Base-by-base conservation (phyloP, 495 filamentous ascomycete genomes). In the Penicillium chermesinum region DNA sequence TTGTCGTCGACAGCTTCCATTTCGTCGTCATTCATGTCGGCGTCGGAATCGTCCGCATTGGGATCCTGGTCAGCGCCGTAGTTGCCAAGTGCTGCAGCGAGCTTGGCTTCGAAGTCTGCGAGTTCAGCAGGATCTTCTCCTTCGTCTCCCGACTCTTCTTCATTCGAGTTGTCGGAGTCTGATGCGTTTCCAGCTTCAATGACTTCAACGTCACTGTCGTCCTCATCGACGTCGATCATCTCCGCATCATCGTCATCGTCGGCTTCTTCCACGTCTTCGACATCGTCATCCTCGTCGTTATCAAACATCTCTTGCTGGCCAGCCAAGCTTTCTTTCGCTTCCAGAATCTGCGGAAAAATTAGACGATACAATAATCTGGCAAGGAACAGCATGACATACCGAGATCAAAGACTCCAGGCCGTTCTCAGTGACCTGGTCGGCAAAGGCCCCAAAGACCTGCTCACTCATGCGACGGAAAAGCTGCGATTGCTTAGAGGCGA, bases 21-120 rank as follows among this genome's bases (percentile, higher is more conserved):
- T 58, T 95, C 87, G 34, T 89, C 89, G 69, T 97, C 93, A 45
- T 88, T 83, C 87, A 96, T 93, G 62, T 93, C 88, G 0, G 79
- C 81, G 53, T 85, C 83, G 0, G 81, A 81, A 46, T 82, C 81
- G 15, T 75, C 72, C 2, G 66, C 74, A 38, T 79, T 66, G 25
- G 72, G 54, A 52, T 79, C 80, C 57, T 74, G 61, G 46, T 83
- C 74, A 14, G 79, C 71, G 15, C 73, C 72, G 54, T 81, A 80
- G 34, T 81, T 84, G 15, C 80, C 77, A 9, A 95, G 80, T 3
- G 85, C 85, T 44, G 80, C 74, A 20, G 86, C 85, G 36, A 96
- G 80, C 38, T 87, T 89, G 38, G 83, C 83, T 62, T 96, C 82
- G 57, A 95, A 83, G 32, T 70, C 78, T 41, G 78, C 81, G 19